phyloP scores from a whole-genome alignment of 305 asterid genomes.

The Rubia tinctorum region DNA sequence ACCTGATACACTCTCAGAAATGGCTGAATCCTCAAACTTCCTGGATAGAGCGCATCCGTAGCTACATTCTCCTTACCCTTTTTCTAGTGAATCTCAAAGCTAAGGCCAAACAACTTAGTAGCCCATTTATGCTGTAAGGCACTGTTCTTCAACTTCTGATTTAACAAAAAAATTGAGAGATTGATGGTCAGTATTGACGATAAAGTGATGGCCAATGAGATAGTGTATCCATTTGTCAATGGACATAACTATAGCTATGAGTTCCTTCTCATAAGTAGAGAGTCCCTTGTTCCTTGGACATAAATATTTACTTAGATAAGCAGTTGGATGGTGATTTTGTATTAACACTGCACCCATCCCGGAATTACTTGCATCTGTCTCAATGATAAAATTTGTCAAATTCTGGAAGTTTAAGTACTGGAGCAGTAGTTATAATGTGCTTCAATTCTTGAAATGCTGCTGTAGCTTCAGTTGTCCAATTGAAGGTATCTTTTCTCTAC shows the following conservation, averaged over 20 bases:
- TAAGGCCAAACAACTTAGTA: slow-evolving; percentile 7
- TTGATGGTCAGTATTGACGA: neutral
- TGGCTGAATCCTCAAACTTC: too few species aligned
- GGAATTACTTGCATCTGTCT: neutral
- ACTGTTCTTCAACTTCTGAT: neutral
- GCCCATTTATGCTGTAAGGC: slow-evolving; percentile 8
- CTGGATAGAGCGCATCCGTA: neutral
- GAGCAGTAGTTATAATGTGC: neutral
- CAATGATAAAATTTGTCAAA: neutral
- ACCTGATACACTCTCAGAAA: too few species aligned
- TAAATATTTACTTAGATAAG: neutral
- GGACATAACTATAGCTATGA: neutral
- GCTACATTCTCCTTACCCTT: neutral
- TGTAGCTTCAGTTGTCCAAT: neutral
- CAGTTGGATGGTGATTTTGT: neutral
- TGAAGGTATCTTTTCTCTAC: neutral
- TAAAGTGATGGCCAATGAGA: neutral
- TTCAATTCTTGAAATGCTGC: neutral
- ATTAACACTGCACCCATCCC: neutral
- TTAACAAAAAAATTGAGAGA: neutral
- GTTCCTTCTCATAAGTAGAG: neutral
- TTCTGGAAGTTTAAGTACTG: neutral
- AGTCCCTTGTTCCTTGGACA: neutral
- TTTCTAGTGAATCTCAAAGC: slow-evolving; percentile 9
- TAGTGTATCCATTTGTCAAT: neutral